phyloP scores from a whole-genome alignment of 441 rosid genomes.

The Brassica balearica region DNA sequence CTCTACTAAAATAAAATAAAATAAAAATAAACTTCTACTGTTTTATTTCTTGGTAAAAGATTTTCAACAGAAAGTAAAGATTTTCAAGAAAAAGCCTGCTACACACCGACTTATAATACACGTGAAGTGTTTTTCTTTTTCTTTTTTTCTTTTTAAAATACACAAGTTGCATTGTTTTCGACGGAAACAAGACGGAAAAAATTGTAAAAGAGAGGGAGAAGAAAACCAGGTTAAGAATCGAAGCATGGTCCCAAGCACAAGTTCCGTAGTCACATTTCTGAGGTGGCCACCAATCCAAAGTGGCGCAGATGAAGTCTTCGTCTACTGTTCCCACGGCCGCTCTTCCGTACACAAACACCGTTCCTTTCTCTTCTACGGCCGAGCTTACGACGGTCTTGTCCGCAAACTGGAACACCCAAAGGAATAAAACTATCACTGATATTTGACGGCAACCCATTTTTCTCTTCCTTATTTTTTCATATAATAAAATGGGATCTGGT shows the following conservation, averaged over 20 bases:
- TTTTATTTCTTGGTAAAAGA: neutral
- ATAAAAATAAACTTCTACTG: neutral
- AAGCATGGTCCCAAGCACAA: conserved; percentile 88
- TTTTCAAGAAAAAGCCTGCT: neutral
- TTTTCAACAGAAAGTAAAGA: neutral
- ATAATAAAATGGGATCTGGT: conserved; percentile 31
- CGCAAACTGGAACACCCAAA: conserved; percentile 43
- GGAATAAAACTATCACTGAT: conserved; percentile 45
- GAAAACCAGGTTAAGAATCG: conserved; percentile 81
- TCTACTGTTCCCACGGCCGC: conserved; percentile 72
- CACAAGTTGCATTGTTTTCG: conserved; percentile 32
- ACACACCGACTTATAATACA: neutral
- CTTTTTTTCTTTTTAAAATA: neutral
- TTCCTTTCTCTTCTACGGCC: conserved; percentile 49
- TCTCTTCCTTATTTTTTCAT: neutral
- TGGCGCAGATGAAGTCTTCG: conserved; percentile 91
- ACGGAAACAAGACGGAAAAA: neutral
- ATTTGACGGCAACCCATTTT: conserved; percentile 56
- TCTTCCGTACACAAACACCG: conserved; percentile 61
- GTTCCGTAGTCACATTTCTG: conserved; percentile 98
- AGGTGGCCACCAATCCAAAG: conserved; percentile 99
- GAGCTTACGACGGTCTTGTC: conserved; percentile 44
- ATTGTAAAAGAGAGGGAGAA: neutral
- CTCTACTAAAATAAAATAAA: neutral
- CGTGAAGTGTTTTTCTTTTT: neutral